These are phyloP conservation scores for Cercospora zeae-maydis DNA, from an alignment of 2,329 filamentous ascomycete species.

Conservation along the genomic window DNA sequence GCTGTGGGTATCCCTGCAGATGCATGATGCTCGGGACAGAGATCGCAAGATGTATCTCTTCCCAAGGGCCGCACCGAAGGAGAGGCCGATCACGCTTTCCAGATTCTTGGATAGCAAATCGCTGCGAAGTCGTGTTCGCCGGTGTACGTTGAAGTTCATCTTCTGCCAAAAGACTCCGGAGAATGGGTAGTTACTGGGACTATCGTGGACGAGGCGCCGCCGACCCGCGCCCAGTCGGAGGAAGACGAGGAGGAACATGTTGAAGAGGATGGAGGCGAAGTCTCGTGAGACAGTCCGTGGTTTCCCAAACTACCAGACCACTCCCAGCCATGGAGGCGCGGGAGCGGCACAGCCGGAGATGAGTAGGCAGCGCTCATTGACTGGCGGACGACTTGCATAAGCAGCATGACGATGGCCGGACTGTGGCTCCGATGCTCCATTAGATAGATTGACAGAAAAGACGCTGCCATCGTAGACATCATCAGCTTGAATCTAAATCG, in stretches of 20 bases:
- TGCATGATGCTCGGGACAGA: background rate
- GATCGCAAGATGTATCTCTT: background rate
- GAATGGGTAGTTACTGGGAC: background rate
- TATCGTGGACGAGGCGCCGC: background rate
- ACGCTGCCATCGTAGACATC: background rate
- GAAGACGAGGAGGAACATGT: background rate
- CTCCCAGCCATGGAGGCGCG: background rate
- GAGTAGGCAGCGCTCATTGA: background rate
- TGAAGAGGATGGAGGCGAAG: background rate
- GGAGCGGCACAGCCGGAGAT: background rate
- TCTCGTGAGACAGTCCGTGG: background rate
- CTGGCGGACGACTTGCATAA: background rate
- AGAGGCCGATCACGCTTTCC: background rate
- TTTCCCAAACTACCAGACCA: background rate
- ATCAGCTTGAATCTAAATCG: background rate
- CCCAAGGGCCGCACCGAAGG: background rate
- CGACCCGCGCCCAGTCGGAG: background rate
- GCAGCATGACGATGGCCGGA: background rate
- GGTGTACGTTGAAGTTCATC: conserved; percentile 1
- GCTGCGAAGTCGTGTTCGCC: background rate
- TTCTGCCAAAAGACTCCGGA: background rate
- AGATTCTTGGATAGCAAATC: background rate
- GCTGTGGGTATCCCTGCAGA: background rate
- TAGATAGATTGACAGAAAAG: background rate
- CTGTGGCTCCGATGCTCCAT: background rate